Conservation (phyloP, 2,329 filamentous ascomycete species). For the Fusarium globosum region DNA sequence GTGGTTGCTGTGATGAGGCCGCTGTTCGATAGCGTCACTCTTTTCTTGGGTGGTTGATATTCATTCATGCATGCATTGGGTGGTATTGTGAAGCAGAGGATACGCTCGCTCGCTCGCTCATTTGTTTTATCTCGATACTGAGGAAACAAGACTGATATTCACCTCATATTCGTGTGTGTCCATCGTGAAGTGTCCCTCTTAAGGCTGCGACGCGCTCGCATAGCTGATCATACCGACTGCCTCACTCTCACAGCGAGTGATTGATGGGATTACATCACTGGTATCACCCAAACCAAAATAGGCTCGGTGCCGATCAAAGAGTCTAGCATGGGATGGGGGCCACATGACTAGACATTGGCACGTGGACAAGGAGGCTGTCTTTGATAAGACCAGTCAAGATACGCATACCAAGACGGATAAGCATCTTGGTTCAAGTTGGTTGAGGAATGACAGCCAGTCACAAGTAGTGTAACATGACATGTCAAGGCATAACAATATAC, state of each 20-base stretch:
- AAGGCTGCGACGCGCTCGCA: background rate
- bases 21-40: conserved; percentile 31
- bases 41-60: conserved; percentile 24
- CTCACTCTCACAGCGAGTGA: conserved; percentile 3
- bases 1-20: conserved; percentile 24
- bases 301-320: conserved; percentile 32
- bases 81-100: conserved; percentile 5
- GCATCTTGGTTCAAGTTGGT: background rate
- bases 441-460: background rate
- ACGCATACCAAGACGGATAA: background rate
- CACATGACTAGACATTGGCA: conserved; percentile 36
- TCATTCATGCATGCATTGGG: background rate
- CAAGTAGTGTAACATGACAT: background rate
- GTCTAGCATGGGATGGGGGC: conserved; percentile 30
- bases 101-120: conserved; percentile 16
- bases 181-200: background rate
- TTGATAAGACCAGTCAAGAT: conserved; percentile 21
- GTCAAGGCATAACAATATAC: background rate
- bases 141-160: conserved; percentile 10
- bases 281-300: conserved; percentile 33
- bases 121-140: conserved; percentile 6
- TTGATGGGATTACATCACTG: conserved; percentile 36
- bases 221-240: background rate
- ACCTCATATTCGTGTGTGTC: background rate
- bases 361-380: conserved; percentile 17